A percentile compares a stretch with the other conserved stretches of the same genome.
Evolutionary conservation across 768 basidiomycete species (phyloP).

Genomic region (Rhodosporidiobolus odoratus): DNA sequence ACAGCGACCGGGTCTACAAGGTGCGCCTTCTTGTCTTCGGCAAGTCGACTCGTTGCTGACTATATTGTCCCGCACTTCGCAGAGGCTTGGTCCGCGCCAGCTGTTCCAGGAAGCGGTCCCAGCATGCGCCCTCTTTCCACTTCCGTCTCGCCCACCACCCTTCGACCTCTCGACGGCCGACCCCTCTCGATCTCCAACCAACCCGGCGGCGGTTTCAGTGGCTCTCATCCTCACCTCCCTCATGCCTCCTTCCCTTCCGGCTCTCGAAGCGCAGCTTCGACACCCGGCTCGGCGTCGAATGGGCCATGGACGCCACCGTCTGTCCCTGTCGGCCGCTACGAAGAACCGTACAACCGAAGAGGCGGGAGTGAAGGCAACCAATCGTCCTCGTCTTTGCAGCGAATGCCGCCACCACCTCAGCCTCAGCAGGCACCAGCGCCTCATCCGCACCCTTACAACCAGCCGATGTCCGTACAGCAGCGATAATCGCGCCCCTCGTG

Average conservation of each 20-base stretch:
- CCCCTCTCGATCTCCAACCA: conserved; percentile 18
- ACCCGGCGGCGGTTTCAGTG: not conserved
- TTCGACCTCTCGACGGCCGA: conserved; percentile 13
- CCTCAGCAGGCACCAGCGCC: not conserved
- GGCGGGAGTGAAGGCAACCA: conserved; percentile 3
- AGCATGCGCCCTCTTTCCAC: conserved; percentile 17
- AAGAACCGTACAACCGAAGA: not conserved
- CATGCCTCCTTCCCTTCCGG: not conserved
- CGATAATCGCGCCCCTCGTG: not conserved
- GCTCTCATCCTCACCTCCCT: conserved; percentile 11
- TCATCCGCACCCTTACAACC: not conserved
- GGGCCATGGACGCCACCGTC: not conserved
- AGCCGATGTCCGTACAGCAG: not conserved
- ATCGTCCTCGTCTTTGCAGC: not conserved
- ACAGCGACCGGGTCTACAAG: conserved; percentile 26
- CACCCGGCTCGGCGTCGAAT: not conserved
- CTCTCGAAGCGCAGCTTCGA: not conserved
- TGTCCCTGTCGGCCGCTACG: not conserved
- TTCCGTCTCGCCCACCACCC: conserved; percentile 6
- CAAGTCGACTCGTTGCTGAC: not conserved
- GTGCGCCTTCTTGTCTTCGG: not conserved
- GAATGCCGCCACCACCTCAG: not conserved
- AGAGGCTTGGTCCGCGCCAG: conserved; percentile 33
- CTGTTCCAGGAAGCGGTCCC: conserved; percentile 4
- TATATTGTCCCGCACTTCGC: fast-evolving